Evolutionary conservation across 164 flowering plant genomes (phyloP), one percentile per base, ranked within the genome.

Genomic region (Cinnamomum chago): DNA sequence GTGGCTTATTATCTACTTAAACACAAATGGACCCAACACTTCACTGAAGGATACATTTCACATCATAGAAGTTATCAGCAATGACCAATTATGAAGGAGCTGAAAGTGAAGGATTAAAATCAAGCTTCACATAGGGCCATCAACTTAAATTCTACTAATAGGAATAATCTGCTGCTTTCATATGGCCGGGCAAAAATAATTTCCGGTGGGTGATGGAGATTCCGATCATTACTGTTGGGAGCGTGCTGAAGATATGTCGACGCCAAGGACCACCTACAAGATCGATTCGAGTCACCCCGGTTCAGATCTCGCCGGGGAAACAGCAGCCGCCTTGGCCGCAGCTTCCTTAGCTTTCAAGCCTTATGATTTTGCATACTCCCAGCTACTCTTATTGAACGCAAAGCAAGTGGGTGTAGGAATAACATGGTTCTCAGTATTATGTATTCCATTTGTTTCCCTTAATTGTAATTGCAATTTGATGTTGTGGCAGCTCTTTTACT

Each of bases 261-360:
- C 95, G n/a, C 82, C 94, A 15, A 84, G 98, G 70, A 85, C 84
- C 0, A 92, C 85, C 18, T 88, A 82, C 86, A 85, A 84, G 85
- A 67, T 90, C 23, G 92, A 90, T 62, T 70, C 80, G 1, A 50
- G 77, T 2, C 76, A 80, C 47, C 98, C 97, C 2, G 98, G 98
- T 2, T 86, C 97, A 0, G 98, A 93, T 70, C 80, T 93, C 5
- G 98, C 90, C 0, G 98, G 84, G 0, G 98, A 94, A 82, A 89
- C 98, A 3, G 94, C 98, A 1, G 95, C 95, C n/a, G 94, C 98
- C 20, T 71, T 93, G 80, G 97, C 97, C 11, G 88, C 98, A 2
- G 89, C 98, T 70, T 79, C 94, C 30, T 65, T 94, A 20, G 96
- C 88, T 68, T 94, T 92, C 85, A 81, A 72, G 78, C 84, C 80